Percentiles rank a stretch among this genome's conserved stretches.
Evolutionary conservation across 441 rosid genomes (phyloP).

Genomic region (Mallotus repandus): DNA sequence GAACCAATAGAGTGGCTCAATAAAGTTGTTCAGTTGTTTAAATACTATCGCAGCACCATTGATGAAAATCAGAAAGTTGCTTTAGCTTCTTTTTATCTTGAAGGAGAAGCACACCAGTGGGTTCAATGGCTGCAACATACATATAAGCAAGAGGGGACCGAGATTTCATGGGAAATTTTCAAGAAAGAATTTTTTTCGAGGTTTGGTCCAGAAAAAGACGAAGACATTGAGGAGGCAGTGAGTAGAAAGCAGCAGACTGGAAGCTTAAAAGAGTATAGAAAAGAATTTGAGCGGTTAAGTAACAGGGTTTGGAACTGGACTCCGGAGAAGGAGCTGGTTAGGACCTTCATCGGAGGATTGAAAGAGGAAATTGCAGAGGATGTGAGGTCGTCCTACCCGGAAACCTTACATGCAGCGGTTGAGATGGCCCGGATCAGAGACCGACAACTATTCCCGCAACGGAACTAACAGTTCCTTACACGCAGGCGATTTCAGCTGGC

Average conservation of each 20-base stretch:
- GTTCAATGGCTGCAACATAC: not conserved
- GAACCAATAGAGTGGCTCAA: slow-evolving; percentile 8
- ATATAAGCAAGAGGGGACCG: not conserved
- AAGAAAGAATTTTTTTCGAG: not conserved
- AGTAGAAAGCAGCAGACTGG: not conserved
- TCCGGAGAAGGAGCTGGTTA: not conserved
- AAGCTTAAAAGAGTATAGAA: not conserved
- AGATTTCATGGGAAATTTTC: not conserved
- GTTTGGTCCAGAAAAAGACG: not conserved
- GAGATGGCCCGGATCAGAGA: not conserved
- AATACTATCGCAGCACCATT: not conserved
- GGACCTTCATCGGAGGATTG: not conserved
- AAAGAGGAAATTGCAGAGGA: not conserved
- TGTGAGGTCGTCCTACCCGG: no score
- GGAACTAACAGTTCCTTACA: no score
- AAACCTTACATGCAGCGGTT: not conserved
- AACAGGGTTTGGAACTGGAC: not conserved
- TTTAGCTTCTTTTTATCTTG: not conserved
- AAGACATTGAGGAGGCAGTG: not conserved
- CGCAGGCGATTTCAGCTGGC: no score
- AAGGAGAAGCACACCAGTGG: not conserved
- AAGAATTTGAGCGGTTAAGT: not conserved
- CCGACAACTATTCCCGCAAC: no score
- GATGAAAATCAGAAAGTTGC: not conserved
- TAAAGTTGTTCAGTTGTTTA: not conserved